Conservation (phyloP, 257 asterid genomes). For the Catharanthus roseus region DNA sequence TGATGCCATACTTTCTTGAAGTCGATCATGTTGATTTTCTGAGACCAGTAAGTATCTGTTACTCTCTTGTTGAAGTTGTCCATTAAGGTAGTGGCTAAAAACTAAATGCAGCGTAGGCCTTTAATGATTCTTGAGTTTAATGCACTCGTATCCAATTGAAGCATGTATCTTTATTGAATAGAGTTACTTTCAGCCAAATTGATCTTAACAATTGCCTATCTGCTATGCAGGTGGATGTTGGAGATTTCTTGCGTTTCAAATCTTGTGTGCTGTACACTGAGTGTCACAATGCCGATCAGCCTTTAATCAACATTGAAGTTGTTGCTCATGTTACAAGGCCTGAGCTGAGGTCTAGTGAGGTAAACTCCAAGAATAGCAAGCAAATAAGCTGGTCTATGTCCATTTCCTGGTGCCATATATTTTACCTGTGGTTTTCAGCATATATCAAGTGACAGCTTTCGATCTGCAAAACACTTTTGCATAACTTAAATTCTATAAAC, state of each 20-base stretch:
- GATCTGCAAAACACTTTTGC: not conserved
- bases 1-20: slow-evolving; percentile 93
- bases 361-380: slow-evolving; percentile 22
- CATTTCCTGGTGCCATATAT: not conserved
- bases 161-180: not conserved
- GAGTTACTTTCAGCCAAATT: not conserved
- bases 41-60: slow-evolving; percentile 59
- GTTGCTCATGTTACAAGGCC: slow-evolving; percentile 97
- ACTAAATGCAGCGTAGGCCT: not conserved
- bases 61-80: not conserved
- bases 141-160: not conserved
- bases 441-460: not conserved
- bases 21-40: slow-evolving; percentile 94
- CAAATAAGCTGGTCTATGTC: not conserved
- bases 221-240: slow-evolving; percentile 82
- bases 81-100: not conserved
- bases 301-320: slow-evolving; percentile 76
- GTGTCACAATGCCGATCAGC: slow-evolving; percentile 55
- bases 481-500: not conserved
- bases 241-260: slow-evolving; percentile 87
- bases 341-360: slow-evolving; percentile 91
- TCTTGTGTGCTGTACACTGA: slow-evolving; percentile 87
- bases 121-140: not conserved
- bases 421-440: not conserved
- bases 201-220: not conserved